phyloP scores from a whole-genome alignment of 805 yeast genomes.

The Pichia gijzeniarum region DNA sequence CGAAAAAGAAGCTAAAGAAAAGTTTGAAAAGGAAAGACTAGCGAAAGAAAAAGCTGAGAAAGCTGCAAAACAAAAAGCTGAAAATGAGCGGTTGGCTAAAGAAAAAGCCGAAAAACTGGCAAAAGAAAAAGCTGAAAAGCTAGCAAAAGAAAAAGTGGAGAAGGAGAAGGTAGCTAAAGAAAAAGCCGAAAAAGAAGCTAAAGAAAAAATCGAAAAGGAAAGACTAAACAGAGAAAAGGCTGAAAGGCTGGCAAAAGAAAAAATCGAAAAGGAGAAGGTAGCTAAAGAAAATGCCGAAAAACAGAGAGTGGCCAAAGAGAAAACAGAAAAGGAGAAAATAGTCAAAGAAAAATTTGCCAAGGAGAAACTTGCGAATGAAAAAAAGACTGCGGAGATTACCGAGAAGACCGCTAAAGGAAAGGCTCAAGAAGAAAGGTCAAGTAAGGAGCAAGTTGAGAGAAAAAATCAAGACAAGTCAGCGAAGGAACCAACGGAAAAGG shows the following conservation, averaged over 20 bases:
- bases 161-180: not conserved
- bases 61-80: constrained; percentile 6
- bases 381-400: too few relatives aligned
- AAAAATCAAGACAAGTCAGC: not conserved
- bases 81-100: constrained; percentile 1
- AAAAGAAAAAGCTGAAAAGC: not conserved
- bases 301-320: too few relatives aligned
- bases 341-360: constrained; percentile 1
- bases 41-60: constrained; percentile 1
- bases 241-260: too few relatives aligned
- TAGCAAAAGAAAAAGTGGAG: not conserved
- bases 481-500: constrained; percentile 3
- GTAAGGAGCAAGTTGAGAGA: not conserved
- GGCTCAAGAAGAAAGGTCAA: not conserved
- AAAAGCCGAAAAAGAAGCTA: not conserved
- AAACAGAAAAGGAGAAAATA: not conserved
- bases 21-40: not conserved
- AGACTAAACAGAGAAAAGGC: too few relatives aligned
- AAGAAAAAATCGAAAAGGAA: not conserved
- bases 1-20: not conserved
- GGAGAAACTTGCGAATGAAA: constrained; percentile 4
- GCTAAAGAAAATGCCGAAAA: too few relatives aligned
- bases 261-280: too few relatives aligned
- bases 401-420: constrained; percentile 4
- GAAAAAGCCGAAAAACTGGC: constrained; percentile 1